Base-by-base conservation (phyloP, 148 eudicot genomes). In the Simmondsia chinensis region DNA sequence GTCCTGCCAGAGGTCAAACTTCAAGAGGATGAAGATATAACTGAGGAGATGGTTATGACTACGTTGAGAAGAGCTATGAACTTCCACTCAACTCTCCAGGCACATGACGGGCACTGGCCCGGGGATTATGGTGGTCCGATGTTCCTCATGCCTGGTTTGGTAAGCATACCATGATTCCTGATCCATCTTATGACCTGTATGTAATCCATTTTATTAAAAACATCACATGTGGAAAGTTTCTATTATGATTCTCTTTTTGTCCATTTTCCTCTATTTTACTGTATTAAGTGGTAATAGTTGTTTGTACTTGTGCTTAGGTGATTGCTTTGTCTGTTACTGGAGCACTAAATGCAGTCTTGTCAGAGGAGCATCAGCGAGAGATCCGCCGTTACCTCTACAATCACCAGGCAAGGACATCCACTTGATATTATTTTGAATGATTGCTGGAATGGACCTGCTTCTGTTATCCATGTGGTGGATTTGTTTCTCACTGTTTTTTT, bases 51-150 rank as follows among this genome's bases (percentile, higher is more conserved):
- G 41, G 86, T 85, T 31, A 52, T 61, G 28, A 68, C 65, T 39
- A 74, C 93, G 14, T 54, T 91, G 41, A 72, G 70, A 67, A 79
- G 97, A 71, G 97, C 88, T 47, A 51, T 91, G 43, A 48, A 70
- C 61, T 82, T 76, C 48, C 59, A 91, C 60, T 91, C 97, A 41
- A 76, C 89, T 43, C 50, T 91, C 13, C 97, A 91, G 71, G 89
- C 88, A 8, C 68, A 72, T 57, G 97, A 91, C 70, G 97, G 97
- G 30, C 95, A 91, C 48, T 91, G 97, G 97, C 71, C 97, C 29
- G 97, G 94, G 60, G 97, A 91, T 67, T 91, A 79, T 68, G 95
- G 95, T 23, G 97, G 97, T 44, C 97, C 97, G 35, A 76, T 85
- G 88, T 91, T 91, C 56, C 72, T 91, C 40, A 57, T 85, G 75